These are phyloP conservation scores for Sanghuangporus sanghuang DNA, from an alignment of 1,284 basidiomycete genomes.

Conservation along the genomic window DNA sequence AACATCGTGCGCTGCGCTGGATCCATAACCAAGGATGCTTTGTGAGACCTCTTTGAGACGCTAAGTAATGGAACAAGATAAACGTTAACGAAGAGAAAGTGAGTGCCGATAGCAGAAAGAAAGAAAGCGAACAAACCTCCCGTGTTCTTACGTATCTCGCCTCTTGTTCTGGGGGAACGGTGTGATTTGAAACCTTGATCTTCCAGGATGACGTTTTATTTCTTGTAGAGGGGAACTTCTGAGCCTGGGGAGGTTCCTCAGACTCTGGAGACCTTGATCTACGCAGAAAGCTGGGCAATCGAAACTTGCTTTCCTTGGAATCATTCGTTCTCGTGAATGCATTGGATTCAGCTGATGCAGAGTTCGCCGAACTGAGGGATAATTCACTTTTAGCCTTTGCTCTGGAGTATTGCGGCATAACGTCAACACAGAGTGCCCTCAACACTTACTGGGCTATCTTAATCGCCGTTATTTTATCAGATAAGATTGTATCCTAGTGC, in stretches of 20 bases:
- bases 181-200: neutral
- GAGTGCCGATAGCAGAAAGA: too few relatives aligned
- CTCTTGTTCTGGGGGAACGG: conserved; percentile 8
- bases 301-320: neutral
- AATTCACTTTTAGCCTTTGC: neutral
- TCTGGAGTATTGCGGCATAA: neutral
- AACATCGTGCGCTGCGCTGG: conserved; percentile 41
- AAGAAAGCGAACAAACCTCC: neutral
- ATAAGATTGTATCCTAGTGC: neutral
- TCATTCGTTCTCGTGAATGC: neutral
- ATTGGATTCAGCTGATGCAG: neutral
- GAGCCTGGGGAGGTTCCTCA: neutral
- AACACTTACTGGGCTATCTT: neutral
- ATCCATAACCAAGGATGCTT: conserved; percentile 41
- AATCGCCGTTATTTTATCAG: neutral
- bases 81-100: neutral
- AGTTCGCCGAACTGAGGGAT: neutral
- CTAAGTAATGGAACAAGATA: neutral
- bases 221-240: neutral
- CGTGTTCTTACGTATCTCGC: neutral
- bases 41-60: conserved; percentile 20
- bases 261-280: neutral
- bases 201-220: neutral
- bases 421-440: neutral
- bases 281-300: neutral